Conservation (phyloP, 768 basidiomycete species). For the Postia placenta region DNA sequence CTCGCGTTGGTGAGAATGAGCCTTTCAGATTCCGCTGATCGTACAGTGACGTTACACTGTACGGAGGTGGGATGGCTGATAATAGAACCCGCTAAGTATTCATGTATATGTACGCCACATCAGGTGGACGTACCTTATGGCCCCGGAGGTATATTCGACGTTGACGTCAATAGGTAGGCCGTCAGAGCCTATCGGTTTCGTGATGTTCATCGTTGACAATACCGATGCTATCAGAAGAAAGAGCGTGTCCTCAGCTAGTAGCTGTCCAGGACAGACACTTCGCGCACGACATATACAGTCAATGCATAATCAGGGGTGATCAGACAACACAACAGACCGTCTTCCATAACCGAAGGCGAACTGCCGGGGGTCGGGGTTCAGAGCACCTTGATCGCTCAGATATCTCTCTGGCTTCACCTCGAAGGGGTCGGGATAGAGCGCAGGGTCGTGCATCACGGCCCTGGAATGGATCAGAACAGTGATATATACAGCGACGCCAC, state of each 20-base stretch:
- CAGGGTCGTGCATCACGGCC: conserved; percentile 33
- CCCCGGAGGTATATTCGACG: conserved; percentile 3
- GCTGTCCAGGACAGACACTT: conserved; percentile 13
- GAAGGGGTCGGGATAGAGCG: conserved; percentile 33
- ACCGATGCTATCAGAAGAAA: conserved; percentile 13
- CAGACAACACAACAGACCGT: conserved; percentile 1
- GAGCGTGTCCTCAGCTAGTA: conserved; percentile 14
- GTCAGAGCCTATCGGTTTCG: conserved; percentile 4
- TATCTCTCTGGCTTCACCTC: conserved; percentile 38
- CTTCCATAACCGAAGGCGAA: conserved; percentile 4
- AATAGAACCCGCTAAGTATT: too few relatives aligned
- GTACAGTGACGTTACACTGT: neutral
- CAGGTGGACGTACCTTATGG: too few relatives aligned
- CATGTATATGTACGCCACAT: conserved; percentile 5
- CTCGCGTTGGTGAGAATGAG: too few relatives aligned
- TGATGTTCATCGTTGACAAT: conserved; percentile 16
- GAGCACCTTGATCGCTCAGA: conserved; percentile 8
- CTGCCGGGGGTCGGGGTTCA: conserved; percentile 1
- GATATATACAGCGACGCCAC: neutral
- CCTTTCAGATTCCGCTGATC: neutral
- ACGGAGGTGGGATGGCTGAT: neutral
- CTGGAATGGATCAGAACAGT: conserved; percentile 6
- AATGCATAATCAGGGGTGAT: too few relatives aligned
- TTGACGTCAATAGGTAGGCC: conserved; percentile 5
- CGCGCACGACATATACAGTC: too few relatives aligned